phyloP scores from a whole-genome alignment of 495 filamentous ascomycete species.

The Tuber microsphaerosporum region DNA sequence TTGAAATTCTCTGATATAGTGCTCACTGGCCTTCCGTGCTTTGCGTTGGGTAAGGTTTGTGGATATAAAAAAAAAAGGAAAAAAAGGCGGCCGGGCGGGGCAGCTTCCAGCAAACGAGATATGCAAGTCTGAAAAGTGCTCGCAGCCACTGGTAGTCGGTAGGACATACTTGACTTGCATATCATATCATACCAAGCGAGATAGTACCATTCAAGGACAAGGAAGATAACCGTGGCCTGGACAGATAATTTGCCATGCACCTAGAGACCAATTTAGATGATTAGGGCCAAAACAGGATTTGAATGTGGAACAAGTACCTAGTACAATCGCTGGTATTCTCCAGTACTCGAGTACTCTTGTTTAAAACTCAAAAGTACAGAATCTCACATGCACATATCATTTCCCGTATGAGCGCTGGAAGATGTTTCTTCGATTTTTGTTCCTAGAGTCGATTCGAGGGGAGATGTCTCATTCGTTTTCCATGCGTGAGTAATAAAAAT shows the following conservation, averaged over 20 bases:
- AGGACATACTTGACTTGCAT: background rate
- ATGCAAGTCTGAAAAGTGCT: background rate
- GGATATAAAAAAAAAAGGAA: background rate
- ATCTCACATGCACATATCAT: background rate
- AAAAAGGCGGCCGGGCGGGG: background rate
- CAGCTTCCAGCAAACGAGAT: background rate
- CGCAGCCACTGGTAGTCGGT: background rate
- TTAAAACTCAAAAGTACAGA: background rate
- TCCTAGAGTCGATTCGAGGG: background rate
- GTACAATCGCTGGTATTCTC: background rate
- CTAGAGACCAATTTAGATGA: background rate
- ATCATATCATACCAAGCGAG: background rate
- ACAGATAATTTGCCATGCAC: background rate
- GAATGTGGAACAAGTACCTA: background rate
- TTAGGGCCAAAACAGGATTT: background rate
- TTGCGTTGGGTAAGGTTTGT: background rate
- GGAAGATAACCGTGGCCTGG: background rate
- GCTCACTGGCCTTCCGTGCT: background rate
- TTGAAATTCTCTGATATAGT: background rate
- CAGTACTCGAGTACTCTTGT: background rate
- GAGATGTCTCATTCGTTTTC: slow-evolving; percentile 6
- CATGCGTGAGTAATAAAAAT: background rate
- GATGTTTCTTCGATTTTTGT: slow-evolving; percentile 2
- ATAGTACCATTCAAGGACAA: background rate
- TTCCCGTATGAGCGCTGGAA: background rate